These are phyloP conservation scores for Fusarium begoniae DNA, from an alignment of 2,329 filamentous ascomycete genomes.

Conservation along the genomic window DNA sequence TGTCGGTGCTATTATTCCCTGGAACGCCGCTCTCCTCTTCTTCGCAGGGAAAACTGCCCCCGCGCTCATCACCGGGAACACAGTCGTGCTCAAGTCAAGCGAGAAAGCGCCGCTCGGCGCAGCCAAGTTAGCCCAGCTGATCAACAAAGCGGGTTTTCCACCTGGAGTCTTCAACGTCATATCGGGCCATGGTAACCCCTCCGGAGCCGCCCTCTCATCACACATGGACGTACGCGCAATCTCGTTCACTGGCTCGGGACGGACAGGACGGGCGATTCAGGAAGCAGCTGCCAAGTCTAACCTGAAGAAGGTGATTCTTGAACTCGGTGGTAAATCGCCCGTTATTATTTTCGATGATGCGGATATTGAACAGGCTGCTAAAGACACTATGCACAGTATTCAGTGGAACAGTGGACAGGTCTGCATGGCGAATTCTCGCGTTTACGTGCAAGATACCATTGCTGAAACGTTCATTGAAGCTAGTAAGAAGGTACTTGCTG, in stretches of 20 bases:
- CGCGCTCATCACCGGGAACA: slow-evolving; percentile 32
- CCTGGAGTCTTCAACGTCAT: slow-evolving; percentile 79
- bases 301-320: slow-evolving; percentile 71
- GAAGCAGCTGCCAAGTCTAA: slow-evolving; percentile 72
- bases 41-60: slow-evolving; percentile 52
- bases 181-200: slow-evolving; percentile 73
- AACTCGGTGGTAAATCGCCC: slow-evolving; percentile 75
- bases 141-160: slow-evolving; percentile 78
- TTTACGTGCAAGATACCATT: slow-evolving; percentile 65
- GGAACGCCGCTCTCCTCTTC: slow-evolving; percentile 61
- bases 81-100: slow-evolving; percentile 30
- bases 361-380: slow-evolving; percentile 50
- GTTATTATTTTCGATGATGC: slow-evolving; percentile 70
- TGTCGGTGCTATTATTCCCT: slow-evolving; percentile 65
- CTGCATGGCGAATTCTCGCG: slow-evolving; percentile 67
- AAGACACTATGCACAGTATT: slow-evolving; percentile 57
- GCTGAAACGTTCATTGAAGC: slow-evolving; percentile 40
- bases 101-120: slow-evolving; percentile 33
- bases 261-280: slow-evolving; percentile 77
- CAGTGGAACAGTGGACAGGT: slow-evolving; percentile 65
- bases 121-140: slow-evolving; percentile 57
- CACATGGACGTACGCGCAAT: slow-evolving; percentile 78
- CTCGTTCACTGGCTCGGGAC: slow-evolving; percentile 79
- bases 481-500: slow-evolving; percentile 6
- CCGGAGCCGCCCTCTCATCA: slow-evolving; percentile 71